These are phyloP conservation scores for Penicillium pancosmium DNA, from an alignment of 495 filamentous ascomycete species.

Conservation along the genomic window DNA sequence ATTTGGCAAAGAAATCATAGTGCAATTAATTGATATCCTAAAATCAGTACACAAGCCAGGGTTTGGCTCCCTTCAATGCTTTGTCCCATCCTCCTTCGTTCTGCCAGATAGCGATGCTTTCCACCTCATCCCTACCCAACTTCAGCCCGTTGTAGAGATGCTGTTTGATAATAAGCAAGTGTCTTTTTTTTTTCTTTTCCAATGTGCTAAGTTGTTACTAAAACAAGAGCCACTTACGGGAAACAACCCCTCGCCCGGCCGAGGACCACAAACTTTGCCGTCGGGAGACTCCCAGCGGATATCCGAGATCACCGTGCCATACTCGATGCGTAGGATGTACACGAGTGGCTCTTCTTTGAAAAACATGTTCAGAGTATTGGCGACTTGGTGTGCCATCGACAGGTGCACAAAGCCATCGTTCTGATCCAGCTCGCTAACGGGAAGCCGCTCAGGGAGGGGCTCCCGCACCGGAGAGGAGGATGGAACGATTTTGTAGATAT, in stretches of 20 bases:
- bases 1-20: neutral
- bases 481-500: constrained; percentile 50
- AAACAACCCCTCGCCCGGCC: constrained; percentile 48
- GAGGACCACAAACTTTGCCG: constrained; percentile 41
- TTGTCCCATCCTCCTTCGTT: constrained; percentile 51
- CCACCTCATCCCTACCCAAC: constrained; percentile 46
- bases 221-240: constrained; percentile 35
- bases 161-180: constrained; percentile 24
- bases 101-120: constrained; percentile 48
- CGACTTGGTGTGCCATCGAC: constrained; percentile 43
- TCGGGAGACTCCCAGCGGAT: constrained; percentile 49
- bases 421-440: constrained; percentile 46
- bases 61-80: constrained; percentile 38
- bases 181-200: neutral
- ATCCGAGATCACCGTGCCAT: constrained; percentile 56
- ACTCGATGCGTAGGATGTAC: constrained; percentile 75
- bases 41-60: constrained; percentile 43
- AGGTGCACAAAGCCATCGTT: constrained; percentile 47
- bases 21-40: constrained; percentile 3
- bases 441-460: constrained; percentile 44
- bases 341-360: constrained; percentile 73
- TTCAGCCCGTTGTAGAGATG: constrained; percentile 51
- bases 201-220: neutral
- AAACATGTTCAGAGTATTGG: constrained; percentile 61
- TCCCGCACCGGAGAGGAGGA: constrained; percentile 44